Percentiles rank a stretch among this genome's conserved stretches.
These are phyloP conservation scores for Limtongia smithiae DNA, from an alignment of 805 yeast genomes.

Conservation along the genomic window DNA sequence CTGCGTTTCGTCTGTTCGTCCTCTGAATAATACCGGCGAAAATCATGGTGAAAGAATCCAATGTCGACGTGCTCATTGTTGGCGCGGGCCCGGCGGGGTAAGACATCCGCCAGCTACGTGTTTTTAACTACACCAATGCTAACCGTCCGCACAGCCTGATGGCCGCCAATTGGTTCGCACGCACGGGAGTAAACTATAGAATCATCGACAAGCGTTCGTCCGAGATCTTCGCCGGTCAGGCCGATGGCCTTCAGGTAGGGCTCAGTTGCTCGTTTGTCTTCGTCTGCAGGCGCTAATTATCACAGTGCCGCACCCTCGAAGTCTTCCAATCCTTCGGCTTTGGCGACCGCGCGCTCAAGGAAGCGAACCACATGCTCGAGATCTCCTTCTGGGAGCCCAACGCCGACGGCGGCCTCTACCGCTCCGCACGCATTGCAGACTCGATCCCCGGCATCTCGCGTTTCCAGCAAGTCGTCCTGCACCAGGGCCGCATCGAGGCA, in stretches of 20 bases:
- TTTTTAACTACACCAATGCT: neutral
- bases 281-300: neutral
- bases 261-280: too few relatives aligned
- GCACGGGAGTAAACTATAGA: conserved; percentile 15
- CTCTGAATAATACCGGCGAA: too few relatives aligned
- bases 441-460: conserved; percentile 36
- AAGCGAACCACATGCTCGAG: conserved; percentile 36
- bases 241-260: conserved; percentile 36
- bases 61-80: conserved; percentile 37
- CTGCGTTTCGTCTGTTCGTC: too few relatives aligned
- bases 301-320: conserved; percentile 37
- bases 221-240: conserved; percentile 37
- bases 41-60: conserved; percentile 5
- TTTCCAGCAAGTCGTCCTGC: conserved; percentile 36
- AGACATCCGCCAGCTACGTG: neutral
- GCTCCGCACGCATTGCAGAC: conserved; percentile 35
- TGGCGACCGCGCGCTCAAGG: conserved; percentile 33
- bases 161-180: conserved; percentile 37
- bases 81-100: conserved; percentile 41
- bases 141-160: conserved; percentile 30
- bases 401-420: conserved; percentile 32
- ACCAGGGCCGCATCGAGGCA: conserved; percentile 38
- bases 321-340: conserved; percentile 35
- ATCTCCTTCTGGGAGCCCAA: conserved; percentile 39
- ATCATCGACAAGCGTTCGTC: conserved; percentile 37